Percentiles rank a stretch among this genome's conserved stretches.
Conservation (phyloP, 2,329 filamentous ascomycete genomes). For the Onygenales sp. region DNA sequence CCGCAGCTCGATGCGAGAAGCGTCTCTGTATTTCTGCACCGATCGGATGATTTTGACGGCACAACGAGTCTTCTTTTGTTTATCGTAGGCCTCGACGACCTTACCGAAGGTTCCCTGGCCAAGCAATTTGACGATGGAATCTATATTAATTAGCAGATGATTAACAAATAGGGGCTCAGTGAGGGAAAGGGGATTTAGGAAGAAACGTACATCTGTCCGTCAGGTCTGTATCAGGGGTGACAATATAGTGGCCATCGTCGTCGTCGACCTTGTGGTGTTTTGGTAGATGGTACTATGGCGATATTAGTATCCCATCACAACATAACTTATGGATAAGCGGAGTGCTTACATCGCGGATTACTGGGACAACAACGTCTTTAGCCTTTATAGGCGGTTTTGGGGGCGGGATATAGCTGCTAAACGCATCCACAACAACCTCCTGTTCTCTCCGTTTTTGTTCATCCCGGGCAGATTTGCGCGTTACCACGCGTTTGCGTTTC, state of each 20-base stretch:
- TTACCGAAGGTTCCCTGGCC: conserved; percentile 98
- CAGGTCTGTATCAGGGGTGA: conserved; percentile 73
- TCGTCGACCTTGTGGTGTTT: conserved; percentile 74
- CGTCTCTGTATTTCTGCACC: conserved; percentile 96
- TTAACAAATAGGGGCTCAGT: background rate
- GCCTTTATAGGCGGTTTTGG: conserved; percentile 85
- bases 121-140: conserved; percentile 79
- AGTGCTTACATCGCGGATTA: conserved; percentile 48
- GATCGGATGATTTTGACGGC: conserved; percentile 98
- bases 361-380: conserved; percentile 59
- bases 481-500: conserved; percentile 73
- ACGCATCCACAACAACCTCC: conserved; percentile 60
- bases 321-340: background rate
- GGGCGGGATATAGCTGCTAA: conserved; percentile 73
- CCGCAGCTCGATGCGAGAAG: conserved; percentile 84
- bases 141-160: conserved; percentile 37
- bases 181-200: background rate
- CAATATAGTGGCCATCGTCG: conserved; percentile 94
- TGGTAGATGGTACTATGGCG: conserved; percentile 34
- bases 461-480: conserved; percentile 69
- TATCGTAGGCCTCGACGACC: conserved; percentile 86
- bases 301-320: conserved; percentile 4
- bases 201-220: conserved; percentile 73
- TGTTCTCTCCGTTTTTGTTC: conserved; percentile 71
- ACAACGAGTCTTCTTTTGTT: conserved; percentile 65